Evolutionary conservation across 352 stramenopile species (phyloP).

Genomic region (Phytophthora idaei): DNA sequence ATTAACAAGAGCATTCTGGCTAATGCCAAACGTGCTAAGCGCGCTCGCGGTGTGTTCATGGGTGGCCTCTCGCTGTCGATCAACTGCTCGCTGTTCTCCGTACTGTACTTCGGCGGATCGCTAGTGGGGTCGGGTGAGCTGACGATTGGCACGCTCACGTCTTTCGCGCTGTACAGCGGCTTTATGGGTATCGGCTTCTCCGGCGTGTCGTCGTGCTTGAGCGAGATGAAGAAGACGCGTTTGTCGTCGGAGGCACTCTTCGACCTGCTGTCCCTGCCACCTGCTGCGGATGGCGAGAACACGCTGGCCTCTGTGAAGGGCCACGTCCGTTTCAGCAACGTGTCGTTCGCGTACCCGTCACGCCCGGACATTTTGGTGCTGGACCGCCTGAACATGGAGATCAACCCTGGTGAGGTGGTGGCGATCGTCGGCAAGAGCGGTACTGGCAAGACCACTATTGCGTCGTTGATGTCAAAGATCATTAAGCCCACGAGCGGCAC

Average conservation of each 20-base stretch:
- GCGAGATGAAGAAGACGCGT: conserved; percentile 77
- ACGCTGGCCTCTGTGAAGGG: conserved; percentile 60
- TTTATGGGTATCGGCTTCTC: conserved; percentile 93
- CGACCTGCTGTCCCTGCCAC: conserved; percentile 59
- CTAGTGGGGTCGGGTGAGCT: conserved; percentile 85
- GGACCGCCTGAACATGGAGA: conserved; percentile 63
- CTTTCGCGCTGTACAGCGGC: conserved; percentile 91
- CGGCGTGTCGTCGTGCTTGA: conserved; percentile 81
- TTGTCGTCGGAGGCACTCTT: conserved; percentile 80
- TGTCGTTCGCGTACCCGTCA: conserved; percentile 86
- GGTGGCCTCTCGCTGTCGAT: conserved; percentile 86
- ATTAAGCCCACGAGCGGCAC: conserved; percentile 60
- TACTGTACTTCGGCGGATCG: conserved; percentile 91
- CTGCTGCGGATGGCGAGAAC: conserved; percentile 42
- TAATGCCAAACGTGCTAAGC: conserved; percentile 74
- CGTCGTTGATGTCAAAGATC: conserved; percentile 82
- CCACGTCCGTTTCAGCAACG: conserved; percentile 77
- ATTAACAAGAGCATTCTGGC: conserved; percentile 71
- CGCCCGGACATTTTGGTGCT: conserved; percentile 75
- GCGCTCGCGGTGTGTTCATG: conserved; percentile 90
- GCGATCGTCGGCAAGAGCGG: conserved; percentile 88
- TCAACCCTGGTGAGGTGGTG: conserved; percentile 81
- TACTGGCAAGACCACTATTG: conserved; percentile 85
- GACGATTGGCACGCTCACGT: conserved; percentile 90
- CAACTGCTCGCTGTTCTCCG: conserved; percentile 90